These are phyloP conservation scores for Nemania serpens DNA, from an alignment of 2,329 filamentous ascomycete species.

Conservation along the genomic window DNA sequence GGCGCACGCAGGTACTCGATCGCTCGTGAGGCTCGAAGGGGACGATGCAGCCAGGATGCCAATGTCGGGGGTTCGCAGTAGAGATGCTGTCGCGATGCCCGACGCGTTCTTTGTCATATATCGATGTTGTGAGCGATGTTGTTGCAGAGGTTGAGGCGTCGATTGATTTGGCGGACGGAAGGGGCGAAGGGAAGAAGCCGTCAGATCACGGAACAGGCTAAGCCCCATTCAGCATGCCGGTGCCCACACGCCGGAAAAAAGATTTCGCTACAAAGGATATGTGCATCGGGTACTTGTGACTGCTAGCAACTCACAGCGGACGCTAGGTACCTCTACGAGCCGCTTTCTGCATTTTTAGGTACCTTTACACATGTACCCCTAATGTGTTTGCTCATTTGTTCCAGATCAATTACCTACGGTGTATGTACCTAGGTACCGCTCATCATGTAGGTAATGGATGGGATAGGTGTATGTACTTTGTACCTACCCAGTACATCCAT, in stretches of 20 bases:
- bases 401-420: too few relatives aligned
- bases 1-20: constrained; percentile 30
- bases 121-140: constrained; percentile 43
- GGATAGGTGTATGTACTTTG: too few relatives aligned
- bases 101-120: constrained; percentile 57
- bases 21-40: constrained; percentile 37
- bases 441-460: too few relatives aligned
- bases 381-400: too few relatives aligned
- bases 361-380: too few relatives aligned
- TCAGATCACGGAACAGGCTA: constrained; percentile 42
- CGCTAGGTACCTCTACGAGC: neutral
- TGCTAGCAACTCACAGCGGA: neutral
- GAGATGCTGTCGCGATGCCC: constrained; percentile 49
- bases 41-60: constrained; percentile 38
- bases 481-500: too few relatives aligned
- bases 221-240: constrained; percentile 36
- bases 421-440: too few relatives aligned
- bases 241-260: constrained; percentile 31
- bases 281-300: constrained; percentile 7
- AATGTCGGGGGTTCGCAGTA: constrained; percentile 42
- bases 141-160: constrained; percentile 48
- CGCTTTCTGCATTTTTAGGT: neutral
- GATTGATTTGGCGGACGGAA: constrained; percentile 27
- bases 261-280: constrained; percentile 20
- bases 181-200: constrained; percentile 34